These are phyloP conservation scores for Ramaria rubella DNA, from an alignment of 768 basidiomycete genomes.

Conservation along the genomic window DNA sequence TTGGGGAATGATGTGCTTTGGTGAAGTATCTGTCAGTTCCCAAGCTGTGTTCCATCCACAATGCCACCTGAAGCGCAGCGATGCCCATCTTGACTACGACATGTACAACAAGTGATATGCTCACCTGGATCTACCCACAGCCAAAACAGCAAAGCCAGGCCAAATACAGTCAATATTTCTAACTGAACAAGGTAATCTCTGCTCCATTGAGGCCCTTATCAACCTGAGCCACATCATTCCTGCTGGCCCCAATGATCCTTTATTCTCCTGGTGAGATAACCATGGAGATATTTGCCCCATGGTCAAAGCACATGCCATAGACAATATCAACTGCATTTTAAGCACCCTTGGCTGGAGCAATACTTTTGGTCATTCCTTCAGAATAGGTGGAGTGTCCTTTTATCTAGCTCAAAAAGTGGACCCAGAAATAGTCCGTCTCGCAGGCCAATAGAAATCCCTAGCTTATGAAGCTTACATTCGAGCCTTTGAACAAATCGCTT, in stretches of 20 bases:
- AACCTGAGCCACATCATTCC: conserved; percentile 27
- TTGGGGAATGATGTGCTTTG: conserved; percentile 34
- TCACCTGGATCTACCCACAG: conserved; percentile 24
- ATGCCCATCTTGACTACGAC: conserved; percentile 21
- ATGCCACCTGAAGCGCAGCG: conserved; percentile 22
- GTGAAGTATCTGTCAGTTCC: conserved; percentile 28
- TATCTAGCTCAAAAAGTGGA: conserved; percentile 25
- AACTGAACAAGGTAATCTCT: conserved; percentile 17
- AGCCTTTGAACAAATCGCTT: conserved; percentile 29
- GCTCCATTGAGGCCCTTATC: conserved; percentile 25
- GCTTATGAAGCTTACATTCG: conserved; percentile 35
- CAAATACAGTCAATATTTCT: conserved; percentile 29
- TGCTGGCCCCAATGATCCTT: conserved; percentile 28
- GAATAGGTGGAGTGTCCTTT: conserved; percentile 35
- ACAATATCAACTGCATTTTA: conserved; percentile 26
- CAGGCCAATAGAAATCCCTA: conserved; percentile 32
- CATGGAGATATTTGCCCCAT: conserved; percentile 23
- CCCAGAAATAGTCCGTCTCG: conserved; percentile 30
- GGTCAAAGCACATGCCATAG: conserved; percentile 20
- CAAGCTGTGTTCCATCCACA: conserved; percentile 16
- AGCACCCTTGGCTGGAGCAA: conserved; percentile 23
- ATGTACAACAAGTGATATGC: conserved; percentile 23
- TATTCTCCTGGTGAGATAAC: conserved; percentile 32
- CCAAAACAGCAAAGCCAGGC: conserved; percentile 31
- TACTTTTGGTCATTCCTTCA: conserved; percentile 36